phyloP scores from a whole-genome alignment of 257 asterid species.

The Petunia secreta region DNA sequence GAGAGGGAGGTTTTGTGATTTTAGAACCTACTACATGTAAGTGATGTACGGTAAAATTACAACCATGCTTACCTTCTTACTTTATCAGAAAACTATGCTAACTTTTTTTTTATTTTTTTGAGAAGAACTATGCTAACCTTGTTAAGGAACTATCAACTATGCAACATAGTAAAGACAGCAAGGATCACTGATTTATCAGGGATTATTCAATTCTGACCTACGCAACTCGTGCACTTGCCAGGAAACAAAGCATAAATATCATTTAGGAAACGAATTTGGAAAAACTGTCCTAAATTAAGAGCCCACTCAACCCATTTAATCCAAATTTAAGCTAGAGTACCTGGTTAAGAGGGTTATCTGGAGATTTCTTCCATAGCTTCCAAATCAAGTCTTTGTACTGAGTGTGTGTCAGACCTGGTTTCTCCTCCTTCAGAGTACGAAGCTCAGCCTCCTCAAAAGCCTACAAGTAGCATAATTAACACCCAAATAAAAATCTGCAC shows the following conservation, averaged over 20 bases:
- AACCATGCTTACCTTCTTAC: neutral
- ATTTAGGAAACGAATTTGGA: neutral
- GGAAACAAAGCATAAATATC: neutral
- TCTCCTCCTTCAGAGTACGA: constrained; percentile 48
- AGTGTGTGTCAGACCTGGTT: constrained; percentile 55
- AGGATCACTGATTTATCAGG: neutral
- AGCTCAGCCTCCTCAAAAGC: constrained; percentile 43
- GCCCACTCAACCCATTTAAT: neutral
- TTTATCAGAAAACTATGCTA: no score
- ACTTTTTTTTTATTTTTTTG: no score
- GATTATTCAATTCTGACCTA: constrained; percentile 13
- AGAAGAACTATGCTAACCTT: neutral
- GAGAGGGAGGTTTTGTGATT: no score
- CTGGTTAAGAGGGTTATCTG: constrained; percentile 93
- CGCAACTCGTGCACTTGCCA: neutral
- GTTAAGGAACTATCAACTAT: neutral
- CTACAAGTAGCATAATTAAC: constrained; percentile 25
- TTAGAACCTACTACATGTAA: neutral
- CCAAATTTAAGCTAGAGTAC: constrained; percentile 32
- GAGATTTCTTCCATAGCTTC: constrained; percentile 97
- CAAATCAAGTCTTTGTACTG: constrained; percentile 79
- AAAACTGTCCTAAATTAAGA: neutral
- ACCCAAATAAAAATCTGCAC: neutral
- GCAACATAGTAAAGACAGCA: no score
- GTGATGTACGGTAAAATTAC: neutral